Percentiles rank a stretch among this genome's conserved stretches.
These are phyloP conservation scores for Pythium scleroteichum DNA, from an alignment of 352 stramenopile genomes.

Conservation along the genomic window DNA sequence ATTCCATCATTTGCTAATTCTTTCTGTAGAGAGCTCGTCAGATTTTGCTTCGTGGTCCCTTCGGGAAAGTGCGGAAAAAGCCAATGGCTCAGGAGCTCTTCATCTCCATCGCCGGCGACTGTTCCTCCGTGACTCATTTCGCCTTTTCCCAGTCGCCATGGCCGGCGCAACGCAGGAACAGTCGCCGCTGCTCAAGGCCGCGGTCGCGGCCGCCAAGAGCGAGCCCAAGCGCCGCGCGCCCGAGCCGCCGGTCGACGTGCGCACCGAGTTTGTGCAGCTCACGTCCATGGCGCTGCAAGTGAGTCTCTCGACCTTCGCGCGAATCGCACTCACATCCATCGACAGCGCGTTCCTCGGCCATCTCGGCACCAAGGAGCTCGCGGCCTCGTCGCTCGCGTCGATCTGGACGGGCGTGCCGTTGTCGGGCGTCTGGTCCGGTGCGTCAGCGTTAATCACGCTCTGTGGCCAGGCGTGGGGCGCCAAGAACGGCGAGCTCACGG, in stretches of 20 bases:
- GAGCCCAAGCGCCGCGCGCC: conserved; percentile 16
- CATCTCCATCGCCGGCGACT: not conserved
- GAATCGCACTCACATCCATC: conserved; percentile 75
- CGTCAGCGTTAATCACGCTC: conserved; percentile 74
- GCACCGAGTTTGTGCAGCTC: conserved; percentile 61
- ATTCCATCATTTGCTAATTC: not conserved
- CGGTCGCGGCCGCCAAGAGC: conserved; percentile 1
- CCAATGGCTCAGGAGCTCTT: not conserved
- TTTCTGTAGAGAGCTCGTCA: not conserved
- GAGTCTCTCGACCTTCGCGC: conserved; percentile 72
- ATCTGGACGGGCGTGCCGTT: conserved; percentile 79
- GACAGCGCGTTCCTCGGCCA: conserved; percentile 82
- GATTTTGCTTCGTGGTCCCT: not conserved
- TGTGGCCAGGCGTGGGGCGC: conserved; percentile 77
- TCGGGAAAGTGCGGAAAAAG: not conserved
- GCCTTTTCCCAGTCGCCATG: conserved; percentile 16
- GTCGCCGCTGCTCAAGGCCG: conserved; percentile 25
- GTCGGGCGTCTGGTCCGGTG: conserved; percentile 64
- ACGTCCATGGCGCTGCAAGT: conserved; percentile 81
- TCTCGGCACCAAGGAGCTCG: conserved; percentile 65
- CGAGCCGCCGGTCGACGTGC: conserved; percentile 54
- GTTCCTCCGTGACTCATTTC: not conserved
- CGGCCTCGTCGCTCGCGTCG: conserved; percentile 70
- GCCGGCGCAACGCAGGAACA: conserved; percentile 13
- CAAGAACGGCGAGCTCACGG: conserved; percentile 60